phyloP scores from a whole-genome alignment of 805 yeast species.

The Saccharomycopsis fibuligera region DNA sequence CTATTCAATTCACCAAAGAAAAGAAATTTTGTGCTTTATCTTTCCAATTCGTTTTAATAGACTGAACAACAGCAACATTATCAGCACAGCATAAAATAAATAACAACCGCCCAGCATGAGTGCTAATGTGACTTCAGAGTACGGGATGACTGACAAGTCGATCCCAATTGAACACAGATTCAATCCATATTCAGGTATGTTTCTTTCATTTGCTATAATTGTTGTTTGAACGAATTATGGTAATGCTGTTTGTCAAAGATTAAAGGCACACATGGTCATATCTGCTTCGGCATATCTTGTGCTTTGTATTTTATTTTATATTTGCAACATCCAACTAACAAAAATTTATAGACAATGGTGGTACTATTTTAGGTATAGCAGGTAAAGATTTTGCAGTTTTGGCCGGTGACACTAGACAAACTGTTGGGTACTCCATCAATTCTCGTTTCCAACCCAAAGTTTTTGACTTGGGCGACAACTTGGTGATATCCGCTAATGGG shows the following conservation, averaged over 20 bases:
- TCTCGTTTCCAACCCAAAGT: slow-evolving; percentile 90
- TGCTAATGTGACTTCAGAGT: slow-evolving; percentile 56
- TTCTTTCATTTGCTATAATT: slow-evolving; percentile 19
- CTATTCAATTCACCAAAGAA: too few relatives aligned
- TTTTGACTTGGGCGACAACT: slow-evolving; percentile 79
- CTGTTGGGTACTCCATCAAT: slow-evolving; percentile 88
- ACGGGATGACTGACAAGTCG: slow-evolving; percentile 44
- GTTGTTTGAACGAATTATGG: too few relatives aligned
- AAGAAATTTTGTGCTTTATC: too few relatives aligned
- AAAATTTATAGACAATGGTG: slow-evolving; percentile 69
- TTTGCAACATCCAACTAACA: not conserved
- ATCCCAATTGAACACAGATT: slow-evolving; percentile 85
- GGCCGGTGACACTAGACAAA: slow-evolving; percentile 98
- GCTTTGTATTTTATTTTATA: not conserved
- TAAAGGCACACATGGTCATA: too few relatives aligned
- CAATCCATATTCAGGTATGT: slow-evolving; percentile 68
- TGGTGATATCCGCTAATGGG: slow-evolving; percentile 89
- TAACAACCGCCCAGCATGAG: slow-evolving; percentile 7
- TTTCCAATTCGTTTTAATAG: too few relatives aligned
- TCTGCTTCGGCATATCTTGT: too few relatives aligned
- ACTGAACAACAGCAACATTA: too few relatives aligned
- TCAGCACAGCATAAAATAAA: too few relatives aligned
- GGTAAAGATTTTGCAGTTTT: slow-evolving; percentile 95
- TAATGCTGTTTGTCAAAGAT: too few relatives aligned
- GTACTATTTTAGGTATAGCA: slow-evolving; percentile 94